Evolutionary conservation across 1,284 basidiomycete genomes (phyloP), one percentile per base, ranked within the genome.

Genomic region (Sporisorium exsertum): DNA sequence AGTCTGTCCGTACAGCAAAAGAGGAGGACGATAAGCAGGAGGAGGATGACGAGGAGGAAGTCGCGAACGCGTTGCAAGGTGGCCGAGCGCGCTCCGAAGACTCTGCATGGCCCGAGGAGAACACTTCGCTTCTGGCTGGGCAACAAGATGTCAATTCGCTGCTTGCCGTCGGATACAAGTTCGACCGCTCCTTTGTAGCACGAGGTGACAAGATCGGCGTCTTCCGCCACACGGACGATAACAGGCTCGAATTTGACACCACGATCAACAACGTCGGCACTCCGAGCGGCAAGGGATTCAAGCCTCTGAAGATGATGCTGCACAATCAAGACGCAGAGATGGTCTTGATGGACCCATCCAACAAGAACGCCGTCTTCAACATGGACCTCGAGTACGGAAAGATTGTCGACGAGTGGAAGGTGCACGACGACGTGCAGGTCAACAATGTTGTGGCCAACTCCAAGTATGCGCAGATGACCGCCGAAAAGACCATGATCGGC

Each of bases 401-500:
- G 87, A 92, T 99, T 45, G 94, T 99, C 9, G 97, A 99, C 83
- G 96, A 99, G 86, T 98, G 95, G 95, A 96, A 95, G 85, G 91
- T 99, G 18, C 92, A 95, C 83, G 94, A 97, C 54, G 89, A 92
- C 80, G 89, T 98, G 64, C 88, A 89, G 16, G 93, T 98, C 65
- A 89, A 92, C 84, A 92, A 96, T 84, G 93, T 99, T 81, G 90
- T 96, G 1, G 95, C 97, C 5, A 92, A 94, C 42, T 92, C 90
- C 87, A 99, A 99, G 87, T 97, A 94, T 82, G 95, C 97, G 4
- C 95, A 94, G 81, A 97, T 92, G 85, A 96, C 95, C 37, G 90
- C 90, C 52, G 92, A 97, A 84, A 93, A 97, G 86, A 99, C 96
- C 2, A 89, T 99, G 65, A 91, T 99, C 79, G 96, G 97, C 43